These are phyloP conservation scores for Leccinum boreale DNA, from an alignment of 768 basidiomycete species.

Conservation along the genomic window DNA sequence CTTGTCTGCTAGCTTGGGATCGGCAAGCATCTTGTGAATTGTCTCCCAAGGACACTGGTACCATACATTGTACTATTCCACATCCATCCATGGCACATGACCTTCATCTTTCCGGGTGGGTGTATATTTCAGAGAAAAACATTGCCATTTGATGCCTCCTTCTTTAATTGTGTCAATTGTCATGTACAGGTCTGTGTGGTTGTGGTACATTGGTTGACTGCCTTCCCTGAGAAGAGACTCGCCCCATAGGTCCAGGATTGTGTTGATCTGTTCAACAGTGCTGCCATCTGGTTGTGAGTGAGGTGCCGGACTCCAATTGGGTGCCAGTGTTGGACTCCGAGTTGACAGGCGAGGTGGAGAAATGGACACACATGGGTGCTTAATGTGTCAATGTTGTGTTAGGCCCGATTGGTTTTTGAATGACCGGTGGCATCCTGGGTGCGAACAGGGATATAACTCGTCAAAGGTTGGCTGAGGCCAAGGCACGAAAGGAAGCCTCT, in stretches of 20 bases:
- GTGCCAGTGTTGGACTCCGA: not conserved
- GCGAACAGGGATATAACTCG: not conserved
- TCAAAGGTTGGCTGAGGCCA: not conserved
- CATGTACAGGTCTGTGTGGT: not conserved
- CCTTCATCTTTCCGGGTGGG: too few species aligned
- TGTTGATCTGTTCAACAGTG: not conserved
- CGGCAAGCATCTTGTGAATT: too few species aligned
- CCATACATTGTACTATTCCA: too few species aligned
- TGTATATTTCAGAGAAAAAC: not conserved
- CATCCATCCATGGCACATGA: too few species aligned
- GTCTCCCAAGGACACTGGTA: too few species aligned
- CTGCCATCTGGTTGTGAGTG: not conserved
- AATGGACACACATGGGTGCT: not conserved
- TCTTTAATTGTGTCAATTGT: too few species aligned
- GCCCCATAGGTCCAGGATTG: not conserved
- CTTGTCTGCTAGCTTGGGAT: too few species aligned
- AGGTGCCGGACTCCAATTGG: not conserved
- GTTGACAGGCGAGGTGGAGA: not conserved
- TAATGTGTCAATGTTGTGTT: not conserved
- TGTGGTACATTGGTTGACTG: not conserved
- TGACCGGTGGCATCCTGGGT: not conserved
- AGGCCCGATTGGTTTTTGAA: not conserved
- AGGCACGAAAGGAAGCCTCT: too few species aligned
- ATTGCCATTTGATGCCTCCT: too few species aligned
- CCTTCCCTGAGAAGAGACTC: not conserved